phyloP scores from a whole-genome alignment of 371 early-diverging fungal species.

The Thermomucor indicae-seudaticae region DNA sequence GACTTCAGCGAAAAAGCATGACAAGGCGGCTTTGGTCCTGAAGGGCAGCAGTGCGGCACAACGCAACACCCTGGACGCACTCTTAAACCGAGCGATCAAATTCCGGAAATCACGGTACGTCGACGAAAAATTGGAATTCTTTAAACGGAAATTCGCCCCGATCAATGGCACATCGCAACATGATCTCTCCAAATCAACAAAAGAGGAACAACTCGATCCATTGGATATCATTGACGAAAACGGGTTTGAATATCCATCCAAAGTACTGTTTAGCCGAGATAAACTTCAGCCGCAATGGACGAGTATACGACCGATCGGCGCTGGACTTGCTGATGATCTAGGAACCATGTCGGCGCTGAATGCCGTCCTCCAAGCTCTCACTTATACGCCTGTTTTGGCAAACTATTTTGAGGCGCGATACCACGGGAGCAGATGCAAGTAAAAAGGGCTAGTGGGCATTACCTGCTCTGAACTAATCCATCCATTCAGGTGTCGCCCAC shows the following conservation, averaged over 20 bases:
- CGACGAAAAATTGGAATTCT: conserved; percentile 36
- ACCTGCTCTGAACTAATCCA: not conserved
- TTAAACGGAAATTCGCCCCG: conserved; percentile 41
- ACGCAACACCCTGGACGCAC: conserved; percentile 23
- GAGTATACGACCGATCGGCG: conserved; percentile 62
- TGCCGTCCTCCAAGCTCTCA: conserved; percentile 86
- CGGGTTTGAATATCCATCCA: conserved; percentile 65
- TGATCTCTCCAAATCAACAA: not conserved
- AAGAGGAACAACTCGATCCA: not conserved
- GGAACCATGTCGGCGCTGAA: conserved; percentile 95
- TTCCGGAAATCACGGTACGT: conserved; percentile 46
- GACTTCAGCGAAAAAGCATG: conserved; percentile 4
- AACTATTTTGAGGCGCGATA: conserved; percentile 64
- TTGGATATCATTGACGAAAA: conserved; percentile 40
- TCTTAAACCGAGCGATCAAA: conserved; percentile 36
- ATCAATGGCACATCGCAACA: conserved; percentile 22
- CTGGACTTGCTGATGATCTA: conserved; percentile 75
- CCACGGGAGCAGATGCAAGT: conserved; percentile 60
- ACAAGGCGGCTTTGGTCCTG: conserved; percentile 3
- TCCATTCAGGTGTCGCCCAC: conserved; percentile 46
- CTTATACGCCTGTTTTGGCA: conserved; percentile 79
- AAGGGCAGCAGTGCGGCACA: conserved; percentile 9
- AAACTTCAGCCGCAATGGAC: conserved; percentile 58
- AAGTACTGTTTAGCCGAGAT: conserved; percentile 53
- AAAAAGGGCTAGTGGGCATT: not conserved